phyloP scores from a whole-genome alignment of 2,329 filamentous ascomycete genomes.

The Fusarium pseudograminearum region DNA sequence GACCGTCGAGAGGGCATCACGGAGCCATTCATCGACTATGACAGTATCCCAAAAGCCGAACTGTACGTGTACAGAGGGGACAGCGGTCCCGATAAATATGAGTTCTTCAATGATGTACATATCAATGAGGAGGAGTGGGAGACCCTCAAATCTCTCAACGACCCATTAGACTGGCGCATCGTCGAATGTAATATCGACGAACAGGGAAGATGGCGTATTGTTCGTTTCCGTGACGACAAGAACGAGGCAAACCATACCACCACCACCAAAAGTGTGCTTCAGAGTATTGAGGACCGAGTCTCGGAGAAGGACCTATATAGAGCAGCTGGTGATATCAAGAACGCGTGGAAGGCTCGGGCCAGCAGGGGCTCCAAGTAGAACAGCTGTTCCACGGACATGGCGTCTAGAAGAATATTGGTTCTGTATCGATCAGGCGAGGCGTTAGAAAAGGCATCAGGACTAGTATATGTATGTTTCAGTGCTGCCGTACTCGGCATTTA shows the following conservation, averaged over 20 bases:
- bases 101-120: conserved; percentile 74
- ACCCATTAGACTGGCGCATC: conserved; percentile 86
- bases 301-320: conserved; percentile 82
- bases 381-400: conserved; percentile 49
- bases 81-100: conserved; percentile 65
- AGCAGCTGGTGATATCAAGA: conserved; percentile 77
- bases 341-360: conserved; percentile 76
- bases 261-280: conserved; percentile 86
- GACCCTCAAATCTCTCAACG: conserved; percentile 75
- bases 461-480: neutral
- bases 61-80: conserved; percentile 77
- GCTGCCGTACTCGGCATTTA: neutral
- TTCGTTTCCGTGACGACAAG: conserved; percentile 94
- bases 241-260: conserved; percentile 87
- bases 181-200: conserved; percentile 90
- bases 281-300: conserved; percentile 89
- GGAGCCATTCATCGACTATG: conserved; percentile 79
- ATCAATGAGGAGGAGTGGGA: conserved; percentile 87
- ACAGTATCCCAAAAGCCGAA: conserved; percentile 78
- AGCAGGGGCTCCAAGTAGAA: conserved; percentile 59
- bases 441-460: conserved; percentile 28
- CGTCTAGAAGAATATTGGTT: conserved; percentile 26
- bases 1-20: conserved; percentile 75
- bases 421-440: conserved; percentile 39
- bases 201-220: conserved; percentile 82